Evolutionary conservation across 2,329 filamentous ascomycete genomes (phyloP).

Genomic region (Phoma herbarum): DNA sequence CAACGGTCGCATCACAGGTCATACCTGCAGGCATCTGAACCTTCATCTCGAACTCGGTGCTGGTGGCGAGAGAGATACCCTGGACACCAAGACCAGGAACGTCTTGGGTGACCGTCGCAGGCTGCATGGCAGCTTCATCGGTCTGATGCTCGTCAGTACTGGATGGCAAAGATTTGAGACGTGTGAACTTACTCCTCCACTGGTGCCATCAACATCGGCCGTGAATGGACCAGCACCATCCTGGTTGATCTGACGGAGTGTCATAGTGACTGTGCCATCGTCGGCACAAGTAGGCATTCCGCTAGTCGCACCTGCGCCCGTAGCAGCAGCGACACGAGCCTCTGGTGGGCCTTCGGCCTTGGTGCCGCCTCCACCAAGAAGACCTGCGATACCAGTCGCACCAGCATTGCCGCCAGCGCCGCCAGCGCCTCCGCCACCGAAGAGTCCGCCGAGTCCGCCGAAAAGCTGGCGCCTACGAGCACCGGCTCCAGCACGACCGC

Average conservation of each 20-base stretch:
- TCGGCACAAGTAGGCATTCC: constrained; percentile 70
- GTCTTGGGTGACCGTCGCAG: constrained; percentile 66
- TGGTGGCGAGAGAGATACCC: constrained; percentile 66
- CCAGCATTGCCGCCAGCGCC: constrained; percentile 36
- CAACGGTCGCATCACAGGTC: constrained; percentile 70
- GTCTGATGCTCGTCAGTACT: constrained; percentile 42
- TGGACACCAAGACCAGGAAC: constrained; percentile 66
- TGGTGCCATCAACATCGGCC: constrained; percentile 69
- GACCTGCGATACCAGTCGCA: constrained; percentile 42
- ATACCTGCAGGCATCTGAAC: constrained; percentile 73
- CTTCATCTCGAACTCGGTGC: constrained; percentile 70
- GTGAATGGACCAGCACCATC: constrained; percentile 72
- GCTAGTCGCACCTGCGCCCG: constrained; percentile 61
- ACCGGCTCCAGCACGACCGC: constrained; percentile 5
- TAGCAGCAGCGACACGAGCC: constrained; percentile 62
- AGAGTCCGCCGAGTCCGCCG: constrained; percentile 40
- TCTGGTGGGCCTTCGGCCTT: constrained; percentile 60
- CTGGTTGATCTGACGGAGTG: constrained; percentile 74
- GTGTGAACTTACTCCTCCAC: constrained; percentile 58
- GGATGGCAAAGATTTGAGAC: too few species aligned
- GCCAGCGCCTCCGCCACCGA: constrained; percentile 46
- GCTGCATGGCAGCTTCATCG: constrained; percentile 67
- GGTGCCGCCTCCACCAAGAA: constrained; percentile 55
- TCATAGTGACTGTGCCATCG: constrained; percentile 69
- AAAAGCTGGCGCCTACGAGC: constrained; percentile 45